Evolutionary conservation across 768 basidiomycete genomes (phyloP).

Genomic region (Amanita jacksonii): DNA sequence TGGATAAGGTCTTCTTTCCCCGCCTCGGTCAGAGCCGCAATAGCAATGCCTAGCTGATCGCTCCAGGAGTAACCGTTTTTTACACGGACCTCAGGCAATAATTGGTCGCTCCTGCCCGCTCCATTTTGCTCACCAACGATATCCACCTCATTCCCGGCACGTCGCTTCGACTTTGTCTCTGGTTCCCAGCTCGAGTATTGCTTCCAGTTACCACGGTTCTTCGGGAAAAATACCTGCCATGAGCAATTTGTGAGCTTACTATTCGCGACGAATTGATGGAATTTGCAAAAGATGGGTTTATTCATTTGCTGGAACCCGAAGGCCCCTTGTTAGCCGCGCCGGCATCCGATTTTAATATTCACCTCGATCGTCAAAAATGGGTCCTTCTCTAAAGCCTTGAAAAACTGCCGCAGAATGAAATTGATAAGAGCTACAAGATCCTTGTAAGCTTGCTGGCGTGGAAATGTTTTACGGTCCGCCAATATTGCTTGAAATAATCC

Average conservation of each 20-base stretch:
- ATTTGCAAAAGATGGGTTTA: too few species aligned
- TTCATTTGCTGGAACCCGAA: too few species aligned
- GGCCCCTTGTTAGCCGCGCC: too few species aligned
- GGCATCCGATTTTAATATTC: conserved; percentile 16
- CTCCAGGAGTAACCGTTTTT: conserved; percentile 86
- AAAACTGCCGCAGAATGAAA: conserved; percentile 86
- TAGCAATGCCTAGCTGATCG: conserved; percentile 81
- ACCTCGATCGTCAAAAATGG: conserved; percentile 88
- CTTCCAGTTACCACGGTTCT: conserved; percentile 82
- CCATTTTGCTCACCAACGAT: not conserved
- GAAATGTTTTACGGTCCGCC: conserved; percentile 69
- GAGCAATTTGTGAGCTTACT: not conserved
- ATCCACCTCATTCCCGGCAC: conserved; percentile 24
- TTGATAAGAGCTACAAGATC: conserved; percentile 81
- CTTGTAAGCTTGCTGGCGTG: conserved; percentile 68
- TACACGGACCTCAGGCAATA: conserved; percentile 64
- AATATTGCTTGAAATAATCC: conserved; percentile 83
- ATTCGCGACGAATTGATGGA: too few species aligned
- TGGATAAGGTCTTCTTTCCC: conserved; percentile 56
- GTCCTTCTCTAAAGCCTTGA: conserved; percentile 81
- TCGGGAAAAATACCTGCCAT: conserved; percentile 79
- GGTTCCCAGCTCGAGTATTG: conserved; percentile 73
- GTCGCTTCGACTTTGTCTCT: conserved; percentile 29
- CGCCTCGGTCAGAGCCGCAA: conserved; percentile 62
- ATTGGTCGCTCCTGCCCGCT: conserved; percentile 21